Evolutionary conservation across 345 rosid species (phyloP), one percentile per base, ranked within the genome.

Genomic region (Rhizophora apiculata): DNA sequence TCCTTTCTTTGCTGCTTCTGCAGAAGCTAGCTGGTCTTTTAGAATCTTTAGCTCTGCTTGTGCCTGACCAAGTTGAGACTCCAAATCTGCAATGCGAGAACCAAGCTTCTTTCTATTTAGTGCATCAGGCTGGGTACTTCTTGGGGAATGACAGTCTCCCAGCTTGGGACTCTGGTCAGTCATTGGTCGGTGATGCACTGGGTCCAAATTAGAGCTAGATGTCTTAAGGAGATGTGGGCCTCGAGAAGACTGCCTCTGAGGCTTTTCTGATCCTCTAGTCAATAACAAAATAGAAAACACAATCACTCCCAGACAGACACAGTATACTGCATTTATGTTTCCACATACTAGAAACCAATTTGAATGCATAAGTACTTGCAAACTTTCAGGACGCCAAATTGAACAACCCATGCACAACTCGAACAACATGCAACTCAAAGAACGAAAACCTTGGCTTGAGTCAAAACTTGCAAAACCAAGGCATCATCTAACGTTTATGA

Each of bases 31-130:
- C 80, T 91, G 97, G 26, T 84, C 80, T 78, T 89, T 94, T 68
- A 94, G 80, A 78, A 56, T 63, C 85, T 89, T 89, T 31, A 94
- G 89, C 78, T 91, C 97, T 43, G 77, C 84, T 76, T 91, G 97
- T n/a, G 97, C 98, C 71, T 91, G 98, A 72, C 89, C 92, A 55
- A 94, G 91, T 76, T 94, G 98, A 31, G 92, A 85, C 77, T 94
- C 98, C 37, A 91, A 81, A 81, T 88, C 90, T 0, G 90, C 89
- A 73, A 94, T 87, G 46, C 98, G 87, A 0, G 91, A 82, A 9
- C 97, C 95, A 16, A 94, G 88, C 72, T 91, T 94, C 91, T 87
- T 94, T 76, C 80, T 89, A 67, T 85, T 73, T 19, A 77, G 61
- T 3, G 93, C 72, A 71, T 89, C 94, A 43, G 88, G 76, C 62